phyloP scores from a whole-genome alignment of 1,284 basidiomycete species.

The Cystobasidium sp. region DNA sequence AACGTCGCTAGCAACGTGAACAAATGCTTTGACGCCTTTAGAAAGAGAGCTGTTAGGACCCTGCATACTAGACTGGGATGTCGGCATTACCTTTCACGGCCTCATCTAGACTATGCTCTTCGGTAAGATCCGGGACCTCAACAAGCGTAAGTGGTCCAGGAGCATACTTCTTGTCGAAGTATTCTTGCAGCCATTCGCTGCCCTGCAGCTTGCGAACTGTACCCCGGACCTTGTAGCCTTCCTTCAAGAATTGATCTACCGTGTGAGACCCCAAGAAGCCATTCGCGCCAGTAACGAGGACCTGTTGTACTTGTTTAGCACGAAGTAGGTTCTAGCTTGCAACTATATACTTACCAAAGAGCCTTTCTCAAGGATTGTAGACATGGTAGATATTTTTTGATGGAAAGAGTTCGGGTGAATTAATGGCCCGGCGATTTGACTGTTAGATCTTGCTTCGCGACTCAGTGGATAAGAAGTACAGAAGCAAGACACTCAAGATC shows the following conservation, averaged over 20 bases:
- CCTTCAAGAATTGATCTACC: conserved; percentile 23
- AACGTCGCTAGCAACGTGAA: conserved; percentile 40
- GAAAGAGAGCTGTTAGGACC: no score
- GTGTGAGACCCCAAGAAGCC: conserved; percentile 42
- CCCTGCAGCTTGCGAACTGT: conserved; percentile 23
- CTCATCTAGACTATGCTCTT: conserved; percentile 13
- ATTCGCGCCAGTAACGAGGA: conserved; percentile 31
- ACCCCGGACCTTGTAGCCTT: conserved; percentile 37
- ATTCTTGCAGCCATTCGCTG: conserved; percentile 28
- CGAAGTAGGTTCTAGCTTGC: no score
- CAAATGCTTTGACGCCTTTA: conserved; percentile 28
- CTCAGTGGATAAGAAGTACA: no score
- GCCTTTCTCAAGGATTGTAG: no score
- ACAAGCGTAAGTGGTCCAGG: conserved; percentile 21
- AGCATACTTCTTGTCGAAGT: conserved; percentile 26
- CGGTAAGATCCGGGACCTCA: conserved; percentile 6
- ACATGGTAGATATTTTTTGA: no score
- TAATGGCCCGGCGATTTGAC: no score
- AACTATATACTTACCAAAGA: no score
- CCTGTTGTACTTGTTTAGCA: conserved; percentile 3
- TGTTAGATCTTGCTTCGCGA: no score
- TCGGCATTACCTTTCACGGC: conserved; percentile 16
- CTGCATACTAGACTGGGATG: no score
- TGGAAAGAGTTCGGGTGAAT: no score
- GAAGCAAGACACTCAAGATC: no score